Conservation (phyloP, 345 rosid genomes). For the Noccaea caerulescens region DNA sequence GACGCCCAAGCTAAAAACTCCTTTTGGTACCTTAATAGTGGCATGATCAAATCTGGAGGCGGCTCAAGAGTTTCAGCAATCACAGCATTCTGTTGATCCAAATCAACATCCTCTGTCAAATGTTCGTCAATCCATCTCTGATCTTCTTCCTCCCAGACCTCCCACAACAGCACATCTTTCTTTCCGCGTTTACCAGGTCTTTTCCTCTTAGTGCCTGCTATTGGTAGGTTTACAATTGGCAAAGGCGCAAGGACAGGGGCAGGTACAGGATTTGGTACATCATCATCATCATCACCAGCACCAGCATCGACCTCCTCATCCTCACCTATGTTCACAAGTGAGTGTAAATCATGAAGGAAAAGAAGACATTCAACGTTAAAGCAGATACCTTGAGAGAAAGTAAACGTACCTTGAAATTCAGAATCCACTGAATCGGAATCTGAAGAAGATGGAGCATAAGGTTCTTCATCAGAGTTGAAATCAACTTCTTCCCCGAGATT, state of each 20-base stretch:
- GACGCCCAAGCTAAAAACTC: constrained; percentile 96
- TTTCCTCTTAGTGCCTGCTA: constrained; percentile 44
- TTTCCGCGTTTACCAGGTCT: constrained; percentile 1
- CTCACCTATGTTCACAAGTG: constrained; percentile 26
- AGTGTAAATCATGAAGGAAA: constrained; percentile 9
- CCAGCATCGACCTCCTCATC: constrained; percentile 22
- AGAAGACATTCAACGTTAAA: neutral
- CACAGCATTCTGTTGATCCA: constrained; percentile 57
- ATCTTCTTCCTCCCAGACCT: constrained; percentile 70
- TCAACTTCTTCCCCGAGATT: constrained; percentile 21
- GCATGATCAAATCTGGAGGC: constrained; percentile 68
- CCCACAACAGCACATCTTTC: constrained; percentile 61
- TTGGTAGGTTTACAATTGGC: constrained; percentile 15
- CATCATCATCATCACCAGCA: constrained; percentile 9
- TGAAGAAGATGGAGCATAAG: constrained; percentile 2
- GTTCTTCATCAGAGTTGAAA: constrained; percentile 17
- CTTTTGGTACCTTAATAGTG: constrained; percentile 86
- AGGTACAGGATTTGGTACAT: constrained; percentile 29
- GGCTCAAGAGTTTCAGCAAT: constrained; percentile 63
- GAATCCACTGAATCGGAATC: constrained; percentile 18
- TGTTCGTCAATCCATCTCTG: constrained; percentile 69
- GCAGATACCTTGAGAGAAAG: neutral
- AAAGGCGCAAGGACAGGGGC: constrained; percentile 18
- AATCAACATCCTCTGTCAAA: constrained; percentile 54
- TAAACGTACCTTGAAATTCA: constrained; percentile 27